Percentiles rank a stretch among this genome's conserved stretches.
Conservation (phyloP, 2,329 filamentous ascomycete genomes). For the Diaporthe sp. region DNA sequence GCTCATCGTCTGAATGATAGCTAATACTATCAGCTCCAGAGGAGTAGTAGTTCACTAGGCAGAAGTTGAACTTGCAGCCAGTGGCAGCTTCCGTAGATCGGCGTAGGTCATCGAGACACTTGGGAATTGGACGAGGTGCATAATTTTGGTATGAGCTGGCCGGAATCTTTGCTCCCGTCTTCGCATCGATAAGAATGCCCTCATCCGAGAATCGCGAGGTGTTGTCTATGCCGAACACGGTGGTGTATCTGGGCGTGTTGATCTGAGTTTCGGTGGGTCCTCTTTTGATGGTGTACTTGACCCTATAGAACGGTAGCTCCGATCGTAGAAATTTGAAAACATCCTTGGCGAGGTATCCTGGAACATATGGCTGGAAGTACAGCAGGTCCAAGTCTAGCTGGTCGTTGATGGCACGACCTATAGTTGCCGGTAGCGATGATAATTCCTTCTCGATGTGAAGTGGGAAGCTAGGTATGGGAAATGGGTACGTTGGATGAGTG, state of each 20-base stretch:
- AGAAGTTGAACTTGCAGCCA: conserved; percentile 80
- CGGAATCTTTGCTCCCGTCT: conserved; percentile 52
- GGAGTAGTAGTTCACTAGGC: conserved; percentile 87
- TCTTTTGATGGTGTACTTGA: conserved; percentile 79
- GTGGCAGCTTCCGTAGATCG: conserved; percentile 74
- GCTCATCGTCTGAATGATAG: conserved; percentile 85
- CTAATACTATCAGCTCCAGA: conserved; percentile 81
- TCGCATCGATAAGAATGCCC: conserved; percentile 59
- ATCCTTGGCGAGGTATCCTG: conserved; percentile 64
- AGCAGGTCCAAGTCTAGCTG: conserved; percentile 79
- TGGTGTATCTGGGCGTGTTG: conserved; percentile 66
- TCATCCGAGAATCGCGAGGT: conserved; percentile 69
- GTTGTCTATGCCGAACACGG: conserved; percentile 70
- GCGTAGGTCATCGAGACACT: conserved; percentile 75
- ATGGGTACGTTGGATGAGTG: conserved; percentile 62
- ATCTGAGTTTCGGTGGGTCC: conserved; percentile 73
- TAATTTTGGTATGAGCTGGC: conserved; percentile 68
- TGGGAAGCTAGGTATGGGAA: conserved; percentile 61
- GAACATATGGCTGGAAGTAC: conserved; percentile 81
- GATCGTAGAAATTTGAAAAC: conserved; percentile 79
- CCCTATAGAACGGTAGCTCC: conserved; percentile 82
- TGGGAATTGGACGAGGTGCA: conserved; percentile 76
- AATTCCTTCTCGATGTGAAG: conserved; percentile 54
- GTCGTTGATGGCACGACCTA: conserved; percentile 71
- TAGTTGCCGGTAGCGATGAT: conserved; percentile 61